Base-by-base conservation (phyloP, 2,329 filamentous ascomycete genomes). In the Pseudogymnoascus verrucosus region DNA sequence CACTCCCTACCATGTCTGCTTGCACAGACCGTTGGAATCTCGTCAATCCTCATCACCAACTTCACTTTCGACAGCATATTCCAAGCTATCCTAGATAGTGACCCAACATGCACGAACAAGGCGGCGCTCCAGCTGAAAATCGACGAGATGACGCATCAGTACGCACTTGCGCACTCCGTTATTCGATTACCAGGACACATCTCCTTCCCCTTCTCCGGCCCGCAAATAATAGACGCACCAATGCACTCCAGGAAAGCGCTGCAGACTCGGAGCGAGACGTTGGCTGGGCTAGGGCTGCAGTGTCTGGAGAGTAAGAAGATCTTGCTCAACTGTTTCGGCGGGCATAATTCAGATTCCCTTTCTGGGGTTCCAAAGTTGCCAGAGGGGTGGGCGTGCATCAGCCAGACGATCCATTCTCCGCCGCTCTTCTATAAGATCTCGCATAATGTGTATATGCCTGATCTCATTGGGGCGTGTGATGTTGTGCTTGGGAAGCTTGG, bases 401-500 rank as follows among this genome's bases (percentile, higher is more conserved):
- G 66, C 60, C 66, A 67, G 57, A 66, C 65, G 10, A 65, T 66
- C 60, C 59, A 67, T 60, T 23, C 5, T 28, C 62, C 65, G 7
- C 66, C 66, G 26, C 62, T 65, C 60, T 66, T 66, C 54, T 60
- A 67, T 47, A 64, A 65, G 34, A 65, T 66, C 6, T 60, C 54
- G 40, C 31, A 63, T 57, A 28, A 66, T 54, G 66, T 67, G 12
- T 61, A 65, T 34, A 66, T 67, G 66, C 65, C 66, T 6, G 64
- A 67, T 21, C 8, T 67, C 4, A 65, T 66, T 36, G 65, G 44
- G 14, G 65, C 65, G 7, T 65, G 62, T 66, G 65, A 67, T 63
- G 66, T 60, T 36, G 63, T 67, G 3, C 65, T 66, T 21, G 64
- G 66, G 28, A 67, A 67, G 26, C 59, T 67, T 19, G 65, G 66